These are phyloP conservation scores for Stagonosporopsis vannaccii DNA, from an alignment of 2,329 filamentous ascomycete genomes.

Conservation along the genomic window DNA sequence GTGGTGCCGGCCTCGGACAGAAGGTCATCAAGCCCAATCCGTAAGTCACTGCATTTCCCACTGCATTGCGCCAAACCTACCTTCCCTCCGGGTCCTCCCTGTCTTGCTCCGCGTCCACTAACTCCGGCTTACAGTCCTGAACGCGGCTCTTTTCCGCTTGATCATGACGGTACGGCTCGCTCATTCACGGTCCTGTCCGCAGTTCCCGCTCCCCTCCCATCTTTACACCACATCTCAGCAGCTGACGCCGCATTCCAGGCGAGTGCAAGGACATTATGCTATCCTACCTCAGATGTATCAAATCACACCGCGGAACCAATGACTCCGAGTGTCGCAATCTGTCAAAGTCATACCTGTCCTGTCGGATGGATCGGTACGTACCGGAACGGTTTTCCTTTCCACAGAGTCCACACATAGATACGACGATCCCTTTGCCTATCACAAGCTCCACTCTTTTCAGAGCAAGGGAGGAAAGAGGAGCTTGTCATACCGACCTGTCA, in stretches of 20 bases:
- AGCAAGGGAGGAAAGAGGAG: conserved; percentile 31
- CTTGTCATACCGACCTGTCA: conserved; percentile 46
- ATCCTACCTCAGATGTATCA: conserved; percentile 85
- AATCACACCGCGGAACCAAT: conserved; percentile 82
- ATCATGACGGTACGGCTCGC: conserved; percentile 75
- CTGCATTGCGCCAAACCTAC: conserved; percentile 13
- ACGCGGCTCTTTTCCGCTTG: conserved; percentile 93
- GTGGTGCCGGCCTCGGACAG: conserved; percentile 71
- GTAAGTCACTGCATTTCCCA: conserved; percentile 56
- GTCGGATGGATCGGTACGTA: conserved; percentile 91
- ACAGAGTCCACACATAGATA: conserved; percentile 16
- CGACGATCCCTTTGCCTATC: conserved; percentile 6
- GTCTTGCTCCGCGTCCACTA: conserved; percentile 12
- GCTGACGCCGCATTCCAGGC: conserved; percentile 60
- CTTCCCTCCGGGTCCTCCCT: conserved; percentile 6
- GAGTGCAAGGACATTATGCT: conserved; percentile 93
- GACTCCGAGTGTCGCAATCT: conserved; percentile 83
- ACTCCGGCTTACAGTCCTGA: conserved; percentile 69
- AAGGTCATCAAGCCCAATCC: conserved; percentile 73
- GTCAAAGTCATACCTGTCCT: conserved; percentile 87
- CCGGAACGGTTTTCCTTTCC: conserved; percentile 24
- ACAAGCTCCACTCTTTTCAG: conserved; percentile 8
- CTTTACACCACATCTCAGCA: neutral
- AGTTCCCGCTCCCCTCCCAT: conserved; percentile 2
- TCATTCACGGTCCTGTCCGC: conserved; percentile 55